Percentiles rank a stretch among this genome's conserved stretches.
These are phyloP conservation scores for Yamadazyma mexicana DNA, from an alignment of 1,139 yeast genomes.

Conservation along the genomic window DNA sequence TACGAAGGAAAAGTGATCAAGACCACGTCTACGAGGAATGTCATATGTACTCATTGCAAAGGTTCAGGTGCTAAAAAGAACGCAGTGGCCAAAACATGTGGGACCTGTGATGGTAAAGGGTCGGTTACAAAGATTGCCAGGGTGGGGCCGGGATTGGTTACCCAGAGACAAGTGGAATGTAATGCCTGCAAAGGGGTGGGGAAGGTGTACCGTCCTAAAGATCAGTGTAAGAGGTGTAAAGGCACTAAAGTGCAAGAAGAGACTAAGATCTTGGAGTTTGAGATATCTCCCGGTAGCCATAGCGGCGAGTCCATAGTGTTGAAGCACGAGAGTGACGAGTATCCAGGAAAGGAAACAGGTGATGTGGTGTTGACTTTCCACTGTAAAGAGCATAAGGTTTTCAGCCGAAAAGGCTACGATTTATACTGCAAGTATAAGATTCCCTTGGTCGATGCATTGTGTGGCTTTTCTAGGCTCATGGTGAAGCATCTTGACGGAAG, in stretches of 20 bases:
- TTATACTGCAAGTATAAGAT: conserved; percentile 60
- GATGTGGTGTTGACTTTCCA: conserved; percentile 66
- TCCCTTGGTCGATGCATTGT: conserved; percentile 75
- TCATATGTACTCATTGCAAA: conserved; percentile 67
- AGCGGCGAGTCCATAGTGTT: conserved; percentile 63
- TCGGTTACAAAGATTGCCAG: conserved; percentile 57
- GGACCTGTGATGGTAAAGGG: conserved; percentile 76
- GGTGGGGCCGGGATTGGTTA: conserved; percentile 75
- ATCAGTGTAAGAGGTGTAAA: conserved; percentile 73
- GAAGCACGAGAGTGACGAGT: conserved; percentile 76
- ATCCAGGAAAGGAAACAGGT: conserved; percentile 73
- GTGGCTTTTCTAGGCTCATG: conserved; percentile 72
- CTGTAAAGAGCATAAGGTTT: conserved; percentile 45
- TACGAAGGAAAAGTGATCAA: conserved; percentile 81
- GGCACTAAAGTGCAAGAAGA: conserved; percentile 68
- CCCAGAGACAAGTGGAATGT: conserved; percentile 66
- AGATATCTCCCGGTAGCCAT: conserved; percentile 69
- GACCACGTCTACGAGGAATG: conserved; percentile 70
- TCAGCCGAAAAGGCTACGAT: conserved; percentile 64
- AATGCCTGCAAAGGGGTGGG: conserved; percentile 75
- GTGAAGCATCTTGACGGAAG: conserved; percentile 84
- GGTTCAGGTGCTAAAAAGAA: conserved; percentile 73
- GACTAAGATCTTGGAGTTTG: conserved; percentile 74
- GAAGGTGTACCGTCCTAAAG: conserved; percentile 58
- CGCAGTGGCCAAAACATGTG: conserved; percentile 60